These are phyloP conservation scores for Rhododendron vialii DNA, from an alignment of 148 eudicot genomes.

Conservation along the genomic window DNA sequence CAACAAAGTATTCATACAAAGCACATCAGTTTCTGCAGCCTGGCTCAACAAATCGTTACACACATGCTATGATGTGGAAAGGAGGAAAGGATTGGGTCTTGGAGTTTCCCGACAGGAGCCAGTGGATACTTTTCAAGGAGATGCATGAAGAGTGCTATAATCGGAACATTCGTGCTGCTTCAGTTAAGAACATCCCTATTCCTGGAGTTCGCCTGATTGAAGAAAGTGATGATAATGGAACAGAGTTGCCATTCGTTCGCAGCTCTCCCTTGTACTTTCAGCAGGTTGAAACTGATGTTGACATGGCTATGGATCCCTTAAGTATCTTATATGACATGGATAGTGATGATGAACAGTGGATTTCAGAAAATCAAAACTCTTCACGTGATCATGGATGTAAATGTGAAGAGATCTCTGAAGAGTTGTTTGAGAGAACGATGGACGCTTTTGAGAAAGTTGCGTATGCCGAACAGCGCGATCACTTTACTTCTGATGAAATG, in stretches of 20 bases:
- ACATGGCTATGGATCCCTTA: constrained; percentile 76
- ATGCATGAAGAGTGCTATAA: constrained; percentile 89
- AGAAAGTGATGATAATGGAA: constrained; percentile 46
- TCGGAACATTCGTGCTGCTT: constrained; percentile 88
- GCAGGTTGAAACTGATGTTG: constrained; percentile 74
- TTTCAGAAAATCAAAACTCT: constrained; percentile 28
- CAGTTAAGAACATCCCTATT: constrained; percentile 90
- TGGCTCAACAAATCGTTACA: constrained; percentile 78
- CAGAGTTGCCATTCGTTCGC: constrained; percentile 50
- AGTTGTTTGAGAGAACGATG: constrained; percentile 71
- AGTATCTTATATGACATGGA: constrained; percentile 89
- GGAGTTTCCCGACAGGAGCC: constrained; percentile 85
- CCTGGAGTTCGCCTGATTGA: constrained; percentile 88
- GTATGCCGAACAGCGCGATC: constrained; percentile 54
- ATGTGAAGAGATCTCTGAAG: constrained; percentile 52
- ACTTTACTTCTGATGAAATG: constrained; percentile 61
- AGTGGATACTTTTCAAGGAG: constrained; percentile 87
- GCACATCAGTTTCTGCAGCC: constrained; percentile 74
- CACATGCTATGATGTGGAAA: constrained; percentile 99
- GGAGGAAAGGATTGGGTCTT: constrained; percentile 90
- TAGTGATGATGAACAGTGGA: constrained; percentile 92
- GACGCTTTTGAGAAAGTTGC: constrained; percentile 86
- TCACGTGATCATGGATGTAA: constrained; percentile 12
- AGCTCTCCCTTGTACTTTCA: constrained; percentile 50
- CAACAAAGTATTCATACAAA: constrained; percentile 62